These are phyloP conservation scores for Aureobasidium sp. DNA, from an alignment of 2,329 filamentous ascomycete species.

Conservation along the genomic window DNA sequence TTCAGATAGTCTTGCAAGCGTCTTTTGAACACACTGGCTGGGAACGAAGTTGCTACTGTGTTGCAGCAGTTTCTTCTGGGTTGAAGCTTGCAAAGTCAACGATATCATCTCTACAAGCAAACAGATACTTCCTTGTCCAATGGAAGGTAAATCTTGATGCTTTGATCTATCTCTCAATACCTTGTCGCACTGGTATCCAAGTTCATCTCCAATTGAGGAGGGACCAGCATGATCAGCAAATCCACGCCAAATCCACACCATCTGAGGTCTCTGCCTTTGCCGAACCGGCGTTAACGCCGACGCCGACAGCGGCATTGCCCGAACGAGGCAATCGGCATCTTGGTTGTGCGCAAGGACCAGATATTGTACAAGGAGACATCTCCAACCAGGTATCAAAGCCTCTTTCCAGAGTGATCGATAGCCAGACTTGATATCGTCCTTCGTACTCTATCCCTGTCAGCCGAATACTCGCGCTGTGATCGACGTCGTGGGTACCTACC, in stretches of 20 bases:
- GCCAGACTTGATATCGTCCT: neutral
- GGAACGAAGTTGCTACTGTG: too few relatives aligned
- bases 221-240: neutral
- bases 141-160: neutral
- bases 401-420: neutral
- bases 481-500: neutral
- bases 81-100: neutral
- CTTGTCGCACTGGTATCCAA: neutral
- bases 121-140: neutral
- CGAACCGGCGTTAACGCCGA: constrained; percentile 4
- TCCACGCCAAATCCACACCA: neutral
- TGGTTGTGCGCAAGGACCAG: neutral
- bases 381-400: neutral
- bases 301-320: neutral
- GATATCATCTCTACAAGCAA: neutral
- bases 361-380: neutral
- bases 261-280: neutral
- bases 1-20: too few relatives aligned
- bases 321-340: neutral
- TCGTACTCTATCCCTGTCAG: neutral
- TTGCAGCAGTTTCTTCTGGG: neutral
- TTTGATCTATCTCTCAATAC: neutral
- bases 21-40: neutral
- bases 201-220: neutral
- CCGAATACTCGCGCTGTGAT: neutral